A percentile compares a stretch with the other conserved stretches of the same genome.
Evolutionary conservation across 2,329 filamentous ascomycete species (phyloP).

Genomic region (Talaromyces piceae): DNA sequence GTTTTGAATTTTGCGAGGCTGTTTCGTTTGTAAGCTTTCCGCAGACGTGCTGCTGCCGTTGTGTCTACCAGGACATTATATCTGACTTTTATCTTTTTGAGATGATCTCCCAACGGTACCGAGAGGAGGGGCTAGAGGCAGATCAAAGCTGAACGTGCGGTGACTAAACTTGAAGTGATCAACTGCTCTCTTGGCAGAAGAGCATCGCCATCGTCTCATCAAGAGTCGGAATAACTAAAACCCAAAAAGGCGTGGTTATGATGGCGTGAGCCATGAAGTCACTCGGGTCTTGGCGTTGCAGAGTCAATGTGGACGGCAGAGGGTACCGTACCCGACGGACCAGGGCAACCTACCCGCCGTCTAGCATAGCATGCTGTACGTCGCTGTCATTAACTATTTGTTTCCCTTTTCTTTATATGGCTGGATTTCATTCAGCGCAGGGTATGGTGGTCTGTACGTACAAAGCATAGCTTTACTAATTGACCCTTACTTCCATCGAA

Average conservation of each 20-base stretch:
- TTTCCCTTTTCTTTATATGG: neutral
- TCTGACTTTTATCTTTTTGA: no score
- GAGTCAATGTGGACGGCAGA: neutral
- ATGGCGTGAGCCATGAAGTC: neutral
- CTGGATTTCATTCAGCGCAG: no score
- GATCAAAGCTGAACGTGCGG: neutral
- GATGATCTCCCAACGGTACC: neutral
- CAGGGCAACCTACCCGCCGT: neutral
- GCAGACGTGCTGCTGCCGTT: no score
- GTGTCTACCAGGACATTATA: no score
- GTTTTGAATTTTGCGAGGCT: no score
- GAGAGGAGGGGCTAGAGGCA: neutral
- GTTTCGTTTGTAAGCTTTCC: no score
- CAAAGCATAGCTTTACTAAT: no score
- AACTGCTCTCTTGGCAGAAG: neutral
- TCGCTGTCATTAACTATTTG: neutral
- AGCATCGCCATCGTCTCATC: neutral
- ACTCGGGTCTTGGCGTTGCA: neutral
- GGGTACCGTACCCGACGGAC: neutral
- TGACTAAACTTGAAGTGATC: neutral
- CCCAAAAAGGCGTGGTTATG: no score
- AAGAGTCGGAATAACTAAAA: no score
- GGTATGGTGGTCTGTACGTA: no score
- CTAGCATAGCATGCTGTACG: neutral
- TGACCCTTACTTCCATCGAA: no score